Evolutionary conservation across 441 rosid genomes (phyloP), one percentile per base, ranked within the genome.

Genomic region (Syzygium malaccense): DNA sequence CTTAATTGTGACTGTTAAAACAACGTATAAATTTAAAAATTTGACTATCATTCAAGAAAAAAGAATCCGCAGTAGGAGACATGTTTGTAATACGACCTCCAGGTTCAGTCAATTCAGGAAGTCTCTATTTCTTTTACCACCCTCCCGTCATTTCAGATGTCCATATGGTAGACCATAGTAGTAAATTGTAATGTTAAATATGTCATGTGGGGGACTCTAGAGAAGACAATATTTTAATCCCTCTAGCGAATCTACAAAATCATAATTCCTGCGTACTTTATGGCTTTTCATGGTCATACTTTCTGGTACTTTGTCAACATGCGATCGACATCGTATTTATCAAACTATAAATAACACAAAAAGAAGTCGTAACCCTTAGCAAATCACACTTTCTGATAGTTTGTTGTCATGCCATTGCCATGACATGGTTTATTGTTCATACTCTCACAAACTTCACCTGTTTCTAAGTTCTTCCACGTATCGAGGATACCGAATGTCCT

Each of bases 1-100:
- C 88, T 91, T 88, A 98, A 92, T 86, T 92, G 99, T 26, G 93
- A 93, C 99, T 97, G 96, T 91, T 90, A 28, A 89, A 49, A 55
- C 45, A 62, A 3, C 33, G 87, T 4, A 41, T 51, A 86, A 68
- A 58, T 86, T 87, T 89, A 86, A 87, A 68, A 51, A 56, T 25
- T 66, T 57, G 55, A 55, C 83, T 14, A 37, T 55, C 32, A 71
- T 75, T 75, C 5, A 1, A 75, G 53, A 75, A 41, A 41, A 75
- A 41, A 25, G 8, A 75, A 75, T 41, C 51, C 18, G 0, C 51
- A 23, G 17, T 23, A 23, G 83, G n/a, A 23, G 51, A 75, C 83
- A 75, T 23, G 83, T 75, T 75, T 75, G 51, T 41, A 41, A 41
- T 12, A 12, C 3, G 4, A 10, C 51, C 51, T 41, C 83, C 83